A percentile compares a stretch with the other conserved stretches of the same genome.
Conservation (phyloP, 805 yeast species). For the Yamadazyma paraphyllophila region DNA sequence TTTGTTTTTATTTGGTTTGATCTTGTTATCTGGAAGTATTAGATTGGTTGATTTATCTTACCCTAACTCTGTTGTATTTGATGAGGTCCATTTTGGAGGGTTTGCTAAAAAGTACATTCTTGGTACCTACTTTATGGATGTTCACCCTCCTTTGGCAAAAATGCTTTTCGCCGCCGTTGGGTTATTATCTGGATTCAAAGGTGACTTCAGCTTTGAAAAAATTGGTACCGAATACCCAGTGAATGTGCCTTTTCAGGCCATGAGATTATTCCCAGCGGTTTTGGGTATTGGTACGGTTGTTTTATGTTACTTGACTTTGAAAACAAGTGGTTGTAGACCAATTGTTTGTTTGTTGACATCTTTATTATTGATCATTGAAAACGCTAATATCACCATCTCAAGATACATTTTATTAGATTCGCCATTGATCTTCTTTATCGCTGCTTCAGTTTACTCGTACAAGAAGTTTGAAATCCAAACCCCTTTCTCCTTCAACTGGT, state of each 20-base stretch:
- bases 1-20: constrained; percentile 39
- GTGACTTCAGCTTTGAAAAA: constrained; percentile 62
- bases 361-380: constrained; percentile 59
- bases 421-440: constrained; percentile 74
- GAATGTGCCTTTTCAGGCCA: constrained; percentile 58
- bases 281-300: constrained; percentile 68
- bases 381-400: constrained; percentile 67
- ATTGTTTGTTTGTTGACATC: constrained; percentile 58
- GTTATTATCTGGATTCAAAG: constrained; percentile 65
- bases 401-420: constrained; percentile 74
- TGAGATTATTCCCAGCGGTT: constrained; percentile 70
- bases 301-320: constrained; percentile 63
- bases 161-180: constrained; percentile 74
- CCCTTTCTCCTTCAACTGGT: constrained; percentile 61
- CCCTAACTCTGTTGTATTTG: constrained; percentile 86
- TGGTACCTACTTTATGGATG: constrained; percentile 68
- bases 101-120: constrained; percentile 79
- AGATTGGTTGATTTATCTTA: constrained; percentile 59
- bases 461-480: constrained; percentile 63
- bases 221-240: constrained; percentile 66
- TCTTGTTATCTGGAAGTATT: constrained; percentile 49
- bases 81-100: constrained; percentile 96
- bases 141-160: constrained; percentile 78
- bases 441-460: constrained; percentile 62
- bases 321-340: constrained; percentile 70